A percentile compares a stretch with the other conserved stretches of the same genome.
phyloP scores from a whole-genome alignment of 108 stramenopile genomes.

The Cyclostephanos invisitatus region DNA sequence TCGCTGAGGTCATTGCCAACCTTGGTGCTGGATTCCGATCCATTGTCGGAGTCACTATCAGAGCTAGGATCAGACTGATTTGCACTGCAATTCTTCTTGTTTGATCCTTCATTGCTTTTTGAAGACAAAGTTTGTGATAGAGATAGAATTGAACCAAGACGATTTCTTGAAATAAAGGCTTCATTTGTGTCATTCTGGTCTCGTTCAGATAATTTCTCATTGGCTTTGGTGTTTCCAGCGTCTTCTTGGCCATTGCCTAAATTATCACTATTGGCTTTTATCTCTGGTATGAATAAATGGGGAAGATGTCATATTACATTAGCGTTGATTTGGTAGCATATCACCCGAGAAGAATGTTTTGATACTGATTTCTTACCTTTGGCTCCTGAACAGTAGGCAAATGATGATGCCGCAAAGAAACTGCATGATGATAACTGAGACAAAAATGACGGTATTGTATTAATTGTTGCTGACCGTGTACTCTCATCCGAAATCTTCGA shows the following conservation, averaged over 20 bases:
- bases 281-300: neutral
- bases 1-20: neutral
- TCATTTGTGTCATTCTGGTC: neutral
- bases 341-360: neutral
- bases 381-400: conserved; percentile 38
- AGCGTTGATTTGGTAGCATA: neutral
- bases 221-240: neutral
- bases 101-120: neutral
- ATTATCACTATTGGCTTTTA: neutral
- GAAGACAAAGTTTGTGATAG: neutral
- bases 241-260: neutral
- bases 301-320: neutral
- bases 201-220: neutral
- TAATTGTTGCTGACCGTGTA: conserved; percentile 8
- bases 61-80: neutral
- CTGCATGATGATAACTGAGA: conserved; percentile 34
- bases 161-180: neutral
- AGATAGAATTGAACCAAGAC: neutral
- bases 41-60: neutral
- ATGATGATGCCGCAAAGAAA: conserved; percentile 41
- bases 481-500: conserved; percentile 4
- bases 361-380: conserved; percentile 6
- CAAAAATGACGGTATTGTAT: conserved; percentile 20
- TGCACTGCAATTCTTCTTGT: neutral
- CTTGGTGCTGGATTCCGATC: conserved; percentile 10